A percentile compares a stretch with the other conserved stretches of the same genome.
phyloP scores from a whole-genome alignment of 2,329 filamentous ascomycete species.

The Calonectria naviculata region DNA sequence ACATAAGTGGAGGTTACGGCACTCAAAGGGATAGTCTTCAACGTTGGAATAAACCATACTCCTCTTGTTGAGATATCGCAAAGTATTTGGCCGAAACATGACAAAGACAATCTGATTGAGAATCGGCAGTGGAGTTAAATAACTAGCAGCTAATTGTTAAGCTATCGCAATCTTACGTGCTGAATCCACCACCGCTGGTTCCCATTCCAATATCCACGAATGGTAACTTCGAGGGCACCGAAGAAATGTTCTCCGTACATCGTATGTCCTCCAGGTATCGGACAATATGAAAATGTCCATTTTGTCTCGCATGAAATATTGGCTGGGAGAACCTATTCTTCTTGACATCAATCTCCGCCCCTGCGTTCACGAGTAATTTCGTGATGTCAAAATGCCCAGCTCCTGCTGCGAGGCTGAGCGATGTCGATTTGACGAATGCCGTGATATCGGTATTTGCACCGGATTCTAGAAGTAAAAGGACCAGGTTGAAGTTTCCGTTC shows the following conservation, averaged over 20 bases:
- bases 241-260: too few species aligned
- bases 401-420: background rate
- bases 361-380: background rate
- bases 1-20: too few species aligned
- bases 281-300: background rate
- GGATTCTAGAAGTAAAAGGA: background rate
- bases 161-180: too few species aligned
- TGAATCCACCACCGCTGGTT: too few species aligned
- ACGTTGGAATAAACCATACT: too few species aligned
- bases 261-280: background rate
- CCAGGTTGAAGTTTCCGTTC: background rate
- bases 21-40: too few species aligned
- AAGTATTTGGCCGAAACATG: too few species aligned
- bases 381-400: background rate
- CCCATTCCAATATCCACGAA: background rate
- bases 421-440: background rate
- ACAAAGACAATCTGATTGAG: too few species aligned
- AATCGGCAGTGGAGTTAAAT: too few species aligned
- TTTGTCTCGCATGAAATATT: background rate
- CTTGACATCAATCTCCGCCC: background rate
- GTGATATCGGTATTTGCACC: background rate
- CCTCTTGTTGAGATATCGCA: too few species aligned
- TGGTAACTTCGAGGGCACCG: background rate
- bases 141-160: too few species aligned
- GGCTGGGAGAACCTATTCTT: background rate